These are phyloP conservation scores for Thyridium curvatum DNA, from an alignment of 2,329 filamentous ascomycete species.

Conservation along the genomic window DNA sequence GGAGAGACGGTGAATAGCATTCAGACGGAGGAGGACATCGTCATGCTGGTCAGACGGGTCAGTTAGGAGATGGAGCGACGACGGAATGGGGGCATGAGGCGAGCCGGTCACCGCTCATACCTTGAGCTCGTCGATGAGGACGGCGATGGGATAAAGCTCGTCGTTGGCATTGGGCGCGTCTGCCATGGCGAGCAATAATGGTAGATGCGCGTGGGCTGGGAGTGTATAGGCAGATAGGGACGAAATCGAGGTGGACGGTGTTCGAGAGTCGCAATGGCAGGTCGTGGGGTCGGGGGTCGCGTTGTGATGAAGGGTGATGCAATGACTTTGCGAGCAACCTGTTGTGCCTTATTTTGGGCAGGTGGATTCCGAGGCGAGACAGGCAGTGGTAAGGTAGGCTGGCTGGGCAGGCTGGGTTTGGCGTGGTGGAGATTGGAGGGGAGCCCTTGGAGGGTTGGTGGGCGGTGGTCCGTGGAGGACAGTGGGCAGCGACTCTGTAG, in stretches of 20 bases:
- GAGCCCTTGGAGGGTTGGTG: too few relatives aligned
- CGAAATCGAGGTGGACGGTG: constrained; percentile 5
- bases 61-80: constrained; percentile 11
- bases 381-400: too few relatives aligned
- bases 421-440: too few relatives aligned
- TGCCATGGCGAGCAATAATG: constrained; percentile 62
- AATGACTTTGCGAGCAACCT: too few relatives aligned
- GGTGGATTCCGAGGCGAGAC: too few relatives aligned
- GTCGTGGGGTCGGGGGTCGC: too few relatives aligned
- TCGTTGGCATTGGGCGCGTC: constrained; percentile 86
- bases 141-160: constrained; percentile 99
- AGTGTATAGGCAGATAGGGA: constrained; percentile 8
- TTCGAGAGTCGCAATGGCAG: constrained; percentile 1
- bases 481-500: too few relatives aligned
- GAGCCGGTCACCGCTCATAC: constrained; percentile 44
- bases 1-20: constrained; percentile 95
- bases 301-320: too few relatives aligned
- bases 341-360: too few relatives aligned
- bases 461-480: too few relatives aligned
- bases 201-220: constrained; percentile 20
- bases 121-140: constrained; percentile 99
- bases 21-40: constrained; percentile 94
- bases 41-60: constrained; percentile 64
- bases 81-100: not conserved
- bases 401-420: too few relatives aligned